These are phyloP conservation scores for Phaeoacremonium minimum DNA, from an alignment of 2,329 filamentous ascomycete species.

Conservation along the genomic window DNA sequence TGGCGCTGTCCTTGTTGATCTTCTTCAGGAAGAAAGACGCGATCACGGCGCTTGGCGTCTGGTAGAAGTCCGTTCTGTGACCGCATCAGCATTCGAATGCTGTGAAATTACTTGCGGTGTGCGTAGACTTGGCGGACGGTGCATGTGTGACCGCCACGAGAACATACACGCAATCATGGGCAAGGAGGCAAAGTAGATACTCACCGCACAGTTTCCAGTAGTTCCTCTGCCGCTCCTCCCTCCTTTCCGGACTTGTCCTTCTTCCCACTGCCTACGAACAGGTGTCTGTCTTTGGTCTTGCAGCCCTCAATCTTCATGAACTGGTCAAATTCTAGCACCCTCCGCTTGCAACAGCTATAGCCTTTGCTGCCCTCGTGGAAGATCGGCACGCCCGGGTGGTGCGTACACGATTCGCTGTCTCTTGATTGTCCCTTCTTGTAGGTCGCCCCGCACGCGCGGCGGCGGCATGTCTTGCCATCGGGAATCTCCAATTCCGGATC, in stretches of 20 bases:
- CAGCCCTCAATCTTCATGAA: conserved; percentile 96
- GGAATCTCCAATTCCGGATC: too few species aligned
- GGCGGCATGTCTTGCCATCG: conserved; percentile 70
- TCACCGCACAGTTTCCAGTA: conserved; percentile 72
- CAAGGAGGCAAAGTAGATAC: conserved; percentile 21
- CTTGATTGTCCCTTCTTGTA: conserved; percentile 60
- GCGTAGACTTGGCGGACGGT: too few species aligned
- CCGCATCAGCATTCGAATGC: too few species aligned
- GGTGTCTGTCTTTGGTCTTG: conserved; percentile 72
- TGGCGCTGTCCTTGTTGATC: conserved; percentile 78
- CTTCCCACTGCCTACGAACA: conserved; percentile 77
- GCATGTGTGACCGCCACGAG: too few species aligned
- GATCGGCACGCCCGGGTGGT: conserved; percentile 86
- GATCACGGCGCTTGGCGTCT: conserved; percentile 80
- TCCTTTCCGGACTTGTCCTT: conserved; percentile 49
- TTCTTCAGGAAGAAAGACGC: conserved; percentile 96
- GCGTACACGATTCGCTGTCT: conserved; percentile 72
- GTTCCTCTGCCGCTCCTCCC: conserved; percentile 58
- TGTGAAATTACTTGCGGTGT: too few species aligned
- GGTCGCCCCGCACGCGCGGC: conserved; percentile 65
- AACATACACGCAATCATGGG: too few species aligned
- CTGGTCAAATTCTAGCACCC: conserved; percentile 94
- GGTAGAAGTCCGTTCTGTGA: conserved; percentile 83
- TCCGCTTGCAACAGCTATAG: conserved; percentile 92
- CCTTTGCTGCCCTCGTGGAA: conserved; percentile 99